A percentile compares a stretch with the other conserved stretches of the same genome.
phyloP scores from a whole-genome alignment of 2,329 filamentous ascomycete genomes.

The Verticillium isaacii region DNA sequence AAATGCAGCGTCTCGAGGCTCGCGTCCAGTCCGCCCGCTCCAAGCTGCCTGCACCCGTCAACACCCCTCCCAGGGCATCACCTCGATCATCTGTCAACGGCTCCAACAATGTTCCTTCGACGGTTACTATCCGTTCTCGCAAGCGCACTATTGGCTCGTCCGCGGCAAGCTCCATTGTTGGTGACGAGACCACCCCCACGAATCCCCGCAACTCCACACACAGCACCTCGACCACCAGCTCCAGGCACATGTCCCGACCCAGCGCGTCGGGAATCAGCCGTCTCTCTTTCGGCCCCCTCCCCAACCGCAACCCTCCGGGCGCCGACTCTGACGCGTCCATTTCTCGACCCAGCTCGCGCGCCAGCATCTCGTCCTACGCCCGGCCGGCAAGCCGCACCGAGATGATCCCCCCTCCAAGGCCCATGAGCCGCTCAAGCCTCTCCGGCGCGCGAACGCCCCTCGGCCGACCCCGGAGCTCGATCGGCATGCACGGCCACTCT shows the following conservation, averaged over 20 bases:
- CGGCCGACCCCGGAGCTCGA: slow-evolving; percentile 65
- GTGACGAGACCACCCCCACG: slow-evolving; percentile 38
- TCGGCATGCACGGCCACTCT: slow-evolving; percentile 57
- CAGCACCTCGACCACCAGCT: slow-evolving; percentile 45
- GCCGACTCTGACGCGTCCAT: slow-evolving; percentile 32
- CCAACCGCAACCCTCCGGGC: slow-evolving; percentile 48
- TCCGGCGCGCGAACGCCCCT: slow-evolving; percentile 59
- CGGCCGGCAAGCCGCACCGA: slow-evolving; percentile 51
- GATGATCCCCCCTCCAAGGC: slow-evolving; percentile 50
- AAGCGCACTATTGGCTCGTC: slow-evolving; percentile 61
- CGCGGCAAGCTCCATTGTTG: slow-evolving; percentile 41
- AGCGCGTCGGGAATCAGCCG: slow-evolving; percentile 59
- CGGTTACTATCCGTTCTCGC: slow-evolving; percentile 61
- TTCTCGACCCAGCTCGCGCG: slow-evolving; percentile 70
- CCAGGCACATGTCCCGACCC: slow-evolving; percentile 52
- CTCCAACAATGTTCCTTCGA: slow-evolving; percentile 42
- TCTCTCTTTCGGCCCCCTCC: slow-evolving; percentile 58
- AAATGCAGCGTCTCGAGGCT: slow-evolving; percentile 95
- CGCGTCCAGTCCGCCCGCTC: slow-evolving; percentile 88
- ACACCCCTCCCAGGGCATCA: slow-evolving; percentile 75
- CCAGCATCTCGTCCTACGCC: slow-evolving; percentile 54
- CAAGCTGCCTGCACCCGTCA: slow-evolving; percentile 77
- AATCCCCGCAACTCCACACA: slow-evolving; percentile 29
- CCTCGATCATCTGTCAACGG: slow-evolving; percentile 52
- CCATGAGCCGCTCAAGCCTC: slow-evolving; percentile 61